Percentiles rank a stretch among this genome's conserved stretches.
Evolutionary conservation across 2,329 filamentous ascomycete species (phyloP).

Genomic region (Apiospora koreana): DNA sequence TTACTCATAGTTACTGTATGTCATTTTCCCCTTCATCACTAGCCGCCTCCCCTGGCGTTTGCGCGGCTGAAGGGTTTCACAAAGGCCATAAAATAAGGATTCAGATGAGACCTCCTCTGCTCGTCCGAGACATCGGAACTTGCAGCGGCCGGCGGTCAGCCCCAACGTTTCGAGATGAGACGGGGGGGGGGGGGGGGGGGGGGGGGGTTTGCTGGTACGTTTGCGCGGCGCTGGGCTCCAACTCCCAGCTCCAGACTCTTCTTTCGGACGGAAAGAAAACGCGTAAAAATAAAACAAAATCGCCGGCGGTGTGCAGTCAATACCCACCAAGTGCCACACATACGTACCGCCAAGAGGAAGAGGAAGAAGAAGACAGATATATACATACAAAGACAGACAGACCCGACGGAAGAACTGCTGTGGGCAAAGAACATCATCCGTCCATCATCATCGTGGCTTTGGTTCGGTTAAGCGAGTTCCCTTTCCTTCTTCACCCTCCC

Average conservation of each 20-base stretch:
- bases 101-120: slow-evolving; percentile 6
- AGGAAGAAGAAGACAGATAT: neutral
- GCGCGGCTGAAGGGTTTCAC: slow-evolving; percentile 6
- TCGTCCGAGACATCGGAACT: slow-evolving; percentile 8
- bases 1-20: neutral
- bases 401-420: neutral
- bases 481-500: neutral
- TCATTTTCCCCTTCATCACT: neutral
- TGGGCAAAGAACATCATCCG: neutral
- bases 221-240: neutral
- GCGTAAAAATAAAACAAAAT: neutral
- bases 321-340: neutral
- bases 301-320: neutral
- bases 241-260: neutral
- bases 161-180: slow-evolving; percentile 7
- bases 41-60: neutral
- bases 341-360: no score
- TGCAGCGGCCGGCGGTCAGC: neutral
- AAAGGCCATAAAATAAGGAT: neutral
- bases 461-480: neutral
- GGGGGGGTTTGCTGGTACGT: no score
- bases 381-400: neutral
- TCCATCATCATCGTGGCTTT: neutral
- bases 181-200: neutral
- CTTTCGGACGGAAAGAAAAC: neutral